Conservation (phyloP, 441 rosid species). For the Aleurites moluccanus region DNA sequence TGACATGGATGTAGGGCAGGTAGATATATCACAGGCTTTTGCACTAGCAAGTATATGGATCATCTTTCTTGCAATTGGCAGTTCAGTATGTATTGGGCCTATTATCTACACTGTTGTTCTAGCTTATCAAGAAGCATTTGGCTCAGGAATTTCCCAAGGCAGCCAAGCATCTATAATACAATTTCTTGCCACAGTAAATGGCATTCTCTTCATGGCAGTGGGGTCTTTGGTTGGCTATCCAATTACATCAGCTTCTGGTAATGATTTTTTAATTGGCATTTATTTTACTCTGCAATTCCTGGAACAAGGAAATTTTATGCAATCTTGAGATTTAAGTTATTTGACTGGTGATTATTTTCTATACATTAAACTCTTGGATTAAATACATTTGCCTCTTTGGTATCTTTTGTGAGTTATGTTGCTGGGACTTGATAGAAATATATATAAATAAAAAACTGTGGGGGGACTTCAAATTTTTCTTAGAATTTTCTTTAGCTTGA, state of each 20-base stretch:
- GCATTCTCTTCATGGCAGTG: constrained; percentile 58
- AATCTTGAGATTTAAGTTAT: background rate
- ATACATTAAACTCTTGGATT: background rate
- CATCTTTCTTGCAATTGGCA: constrained; percentile 68
- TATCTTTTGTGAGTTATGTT: background rate
- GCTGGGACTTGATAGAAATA: background rate
- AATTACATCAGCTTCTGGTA: constrained; percentile 81
- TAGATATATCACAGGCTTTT: constrained; percentile 79
- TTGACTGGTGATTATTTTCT: background rate
- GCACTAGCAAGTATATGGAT: constrained; percentile 85
- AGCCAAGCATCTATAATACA: constrained; percentile 47
- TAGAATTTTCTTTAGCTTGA: background rate
- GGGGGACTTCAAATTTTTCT: background rate
- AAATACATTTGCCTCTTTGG: background rate
- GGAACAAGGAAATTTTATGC: background rate
- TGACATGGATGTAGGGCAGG: constrained; percentile 95
- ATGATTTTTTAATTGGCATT: constrained; percentile 13
- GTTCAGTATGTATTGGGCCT: constrained; percentile 56
- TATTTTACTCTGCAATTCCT: constrained; percentile 7
- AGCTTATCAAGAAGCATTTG: constrained; percentile 56
- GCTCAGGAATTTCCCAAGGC: constrained; percentile 40
- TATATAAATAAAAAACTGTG: background rate
- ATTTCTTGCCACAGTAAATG: constrained; percentile 52
- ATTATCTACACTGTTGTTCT: constrained; percentile 52
- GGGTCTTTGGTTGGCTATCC: constrained; percentile 77